These are phyloP conservation scores for Neurospora sp. DNA, from an alignment of 495 filamentous ascomycete species.

Conservation along the genomic window DNA sequence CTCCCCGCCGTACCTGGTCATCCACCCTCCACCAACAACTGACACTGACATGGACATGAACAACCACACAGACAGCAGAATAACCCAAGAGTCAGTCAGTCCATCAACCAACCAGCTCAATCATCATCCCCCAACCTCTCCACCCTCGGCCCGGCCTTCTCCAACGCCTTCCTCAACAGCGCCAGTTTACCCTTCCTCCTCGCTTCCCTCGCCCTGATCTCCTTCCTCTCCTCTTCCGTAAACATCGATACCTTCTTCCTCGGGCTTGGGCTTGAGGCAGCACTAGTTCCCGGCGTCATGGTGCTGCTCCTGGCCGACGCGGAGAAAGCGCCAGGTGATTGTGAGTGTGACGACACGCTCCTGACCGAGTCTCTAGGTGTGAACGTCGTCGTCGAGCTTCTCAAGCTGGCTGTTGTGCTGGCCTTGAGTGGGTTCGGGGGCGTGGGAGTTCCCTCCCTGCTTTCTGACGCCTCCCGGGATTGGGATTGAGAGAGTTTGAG, in stretches of 20 bases:
- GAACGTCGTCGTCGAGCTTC: neutral
- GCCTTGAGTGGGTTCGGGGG: neutral
- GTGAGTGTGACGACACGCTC: neutral
- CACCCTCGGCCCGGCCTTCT: constrained; percentile 29
- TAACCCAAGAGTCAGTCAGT: neutral
- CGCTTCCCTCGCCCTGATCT: constrained; percentile 24
- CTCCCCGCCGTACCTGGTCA: neutral
- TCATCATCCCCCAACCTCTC: constrained; percentile 16
- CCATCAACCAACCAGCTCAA: neutral
- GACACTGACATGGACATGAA: neutral
- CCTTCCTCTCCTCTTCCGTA: constrained; percentile 37
- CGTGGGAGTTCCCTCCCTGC: neutral
- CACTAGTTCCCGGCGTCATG: neutral
- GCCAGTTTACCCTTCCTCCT: constrained; percentile 17
- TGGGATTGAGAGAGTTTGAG: constrained; percentile 22
- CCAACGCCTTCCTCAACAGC: constrained; percentile 26
- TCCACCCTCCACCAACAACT: neutral
- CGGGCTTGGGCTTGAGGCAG: constrained; percentile 16
- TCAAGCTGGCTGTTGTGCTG: neutral
- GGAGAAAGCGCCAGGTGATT: constrained; percentile 5
- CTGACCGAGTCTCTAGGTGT: neutral
- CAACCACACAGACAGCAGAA: neutral
- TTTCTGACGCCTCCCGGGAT: neutral
- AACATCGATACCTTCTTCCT: constrained; percentile 49
- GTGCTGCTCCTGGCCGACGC: neutral